phyloP scores from a whole-genome alignment of 139 green algal species.

The Chlamydomonas applanata region DNA sequence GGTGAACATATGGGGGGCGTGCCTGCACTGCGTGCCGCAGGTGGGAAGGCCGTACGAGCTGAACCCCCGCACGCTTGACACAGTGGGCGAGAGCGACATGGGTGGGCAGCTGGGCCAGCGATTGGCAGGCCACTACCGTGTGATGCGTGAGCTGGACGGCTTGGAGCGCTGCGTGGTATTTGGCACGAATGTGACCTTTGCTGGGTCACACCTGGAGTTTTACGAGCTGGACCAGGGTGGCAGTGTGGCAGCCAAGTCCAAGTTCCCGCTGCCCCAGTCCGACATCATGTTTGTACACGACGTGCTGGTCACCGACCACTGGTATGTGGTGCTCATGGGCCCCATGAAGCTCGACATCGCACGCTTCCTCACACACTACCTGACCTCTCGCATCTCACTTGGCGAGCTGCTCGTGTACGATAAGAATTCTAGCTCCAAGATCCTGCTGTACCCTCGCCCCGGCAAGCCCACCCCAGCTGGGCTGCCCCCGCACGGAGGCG shows the following conservation, averaged over 20 bases:
- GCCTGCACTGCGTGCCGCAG: slow-evolving; percentile 32
- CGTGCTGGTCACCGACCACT: slow-evolving; percentile 53
- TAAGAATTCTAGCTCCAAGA: not conserved
- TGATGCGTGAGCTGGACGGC: slow-evolving; percentile 16
- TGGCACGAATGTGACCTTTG: slow-evolving; percentile 5
- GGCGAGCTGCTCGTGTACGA: slow-evolving; percentile 53
- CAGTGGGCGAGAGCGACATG: slow-evolving; percentile 37
- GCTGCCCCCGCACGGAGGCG: not conserved
- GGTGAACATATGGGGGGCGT: not conserved
- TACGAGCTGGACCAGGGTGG: slow-evolving; percentile 35
- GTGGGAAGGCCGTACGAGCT: slow-evolving; percentile 42
- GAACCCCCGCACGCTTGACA: slow-evolving; percentile 34
- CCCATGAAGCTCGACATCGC: slow-evolving; percentile 38
- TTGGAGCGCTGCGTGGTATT: slow-evolving; percentile 21
- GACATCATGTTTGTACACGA: slow-evolving; percentile 52
- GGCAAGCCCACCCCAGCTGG: slow-evolving; percentile 13
- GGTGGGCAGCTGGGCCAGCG: slow-evolving; percentile 30
- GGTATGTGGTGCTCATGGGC: slow-evolving; percentile 48
- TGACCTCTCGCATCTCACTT: slow-evolving; percentile 32
- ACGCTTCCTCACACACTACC: slow-evolving; percentile 42
- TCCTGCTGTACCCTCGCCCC: slow-evolving; percentile 36
- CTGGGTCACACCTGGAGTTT: slow-evolving; percentile 16
- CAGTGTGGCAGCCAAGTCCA: not conserved
- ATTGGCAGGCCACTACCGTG: slow-evolving; percentile 50
- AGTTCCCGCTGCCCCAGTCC: slow-evolving; percentile 14